These are phyloP conservation scores for Beauveria caledonica DNA, from an alignment of 2,329 filamentous ascomycete species.

Conservation along the genomic window DNA sequence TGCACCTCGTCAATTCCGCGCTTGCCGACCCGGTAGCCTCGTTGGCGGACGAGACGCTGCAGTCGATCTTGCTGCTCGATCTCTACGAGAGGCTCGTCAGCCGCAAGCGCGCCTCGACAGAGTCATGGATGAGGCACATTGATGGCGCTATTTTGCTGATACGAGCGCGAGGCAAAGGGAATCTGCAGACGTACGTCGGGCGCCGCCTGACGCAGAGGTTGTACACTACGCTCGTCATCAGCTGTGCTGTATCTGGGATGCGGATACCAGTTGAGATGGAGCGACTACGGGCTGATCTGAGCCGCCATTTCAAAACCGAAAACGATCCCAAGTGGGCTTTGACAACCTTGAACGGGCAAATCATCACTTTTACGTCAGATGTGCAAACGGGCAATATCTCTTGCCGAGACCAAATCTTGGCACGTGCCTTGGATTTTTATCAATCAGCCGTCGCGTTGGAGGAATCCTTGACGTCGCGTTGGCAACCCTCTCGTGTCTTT, in stretches of 20 bases:
- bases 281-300: conserved; percentile 6
- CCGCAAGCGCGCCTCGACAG: conserved; percentile 4
- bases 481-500: conserved; percentile 8
- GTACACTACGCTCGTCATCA: conserved; percentile 13
- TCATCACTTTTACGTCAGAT: conserved; percentile 16
- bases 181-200: conserved; percentile 12
- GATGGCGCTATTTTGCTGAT: conserved; percentile 17
- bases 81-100: conserved; percentile 21
- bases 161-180: conserved; percentile 10
- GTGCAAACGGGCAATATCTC: conserved; percentile 10
- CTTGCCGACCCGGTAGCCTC: conserved; percentile 1
- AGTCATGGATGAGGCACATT: conserved; percentile 17
- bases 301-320: conserved; percentile 1
- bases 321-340: conserved; percentile 17
- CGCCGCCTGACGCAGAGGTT: conserved; percentile 12
- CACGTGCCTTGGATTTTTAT: neutral
- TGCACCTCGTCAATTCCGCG: conserved; percentile 6
- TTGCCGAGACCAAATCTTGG: neutral
- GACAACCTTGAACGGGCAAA: conserved; percentile 13
- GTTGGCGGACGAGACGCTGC: conserved; percentile 14
- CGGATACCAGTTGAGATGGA: conserved; percentile 13
- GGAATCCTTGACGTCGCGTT: conserved; percentile 8
- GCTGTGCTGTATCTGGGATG: conserved; percentile 8
- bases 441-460: conserved; percentile 8
- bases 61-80: conserved; percentile 20